Base-by-base conservation (phyloP, 2,329 filamentous ascomycete species). In the Rhynchosporium secalis region DNA sequence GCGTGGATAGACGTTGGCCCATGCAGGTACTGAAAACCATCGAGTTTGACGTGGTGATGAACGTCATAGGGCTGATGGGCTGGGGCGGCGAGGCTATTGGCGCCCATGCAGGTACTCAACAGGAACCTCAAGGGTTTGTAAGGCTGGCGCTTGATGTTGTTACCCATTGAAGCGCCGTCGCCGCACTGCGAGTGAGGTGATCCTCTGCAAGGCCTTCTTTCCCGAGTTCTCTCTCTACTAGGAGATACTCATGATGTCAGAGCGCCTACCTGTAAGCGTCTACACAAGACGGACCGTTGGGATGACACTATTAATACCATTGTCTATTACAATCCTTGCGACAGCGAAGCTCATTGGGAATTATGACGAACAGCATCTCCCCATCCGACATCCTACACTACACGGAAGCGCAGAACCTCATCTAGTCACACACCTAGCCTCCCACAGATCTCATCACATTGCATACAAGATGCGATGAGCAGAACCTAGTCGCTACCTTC, bases 51-150 rank as follows among this genome's bases (percentile, higher is more conserved):
- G 28, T 33, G 20, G 20, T 26, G 43, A 29, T n/a, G 20, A 45
- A 63, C 63, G 61, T 66, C 66, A 68, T 68, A 60, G 69, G 65
- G 66, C 65, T 67, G 68, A 65, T 61, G 60, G 45, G 45, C 33
- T 33, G 28, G 45, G 38, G 60, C 29, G 40, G 54, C 45, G 56
- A 62, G 59, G 40, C 40, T 61, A 31, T 64, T 68, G 63, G 65
- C 67, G 69, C 67, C 64, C 55, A 68, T 69, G 67, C 67, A 65
- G 66, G 66, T 65, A 61, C 60, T 62, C 60, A 66, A 64, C 58
- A 15, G 56, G 40, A 63, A 58, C 60, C 54, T 66, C 61, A 49
- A 48, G 54, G 62, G 54, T 62, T 57, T 54, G 58, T 61, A 64
- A 58, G 66, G 64, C 65, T 65, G 65, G 65, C 68, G 65, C 65